Percentiles rank a stretch among this genome's conserved stretches.
phyloP scores from a whole-genome alignment of 805 yeast species.

The Candida alai region DNA sequence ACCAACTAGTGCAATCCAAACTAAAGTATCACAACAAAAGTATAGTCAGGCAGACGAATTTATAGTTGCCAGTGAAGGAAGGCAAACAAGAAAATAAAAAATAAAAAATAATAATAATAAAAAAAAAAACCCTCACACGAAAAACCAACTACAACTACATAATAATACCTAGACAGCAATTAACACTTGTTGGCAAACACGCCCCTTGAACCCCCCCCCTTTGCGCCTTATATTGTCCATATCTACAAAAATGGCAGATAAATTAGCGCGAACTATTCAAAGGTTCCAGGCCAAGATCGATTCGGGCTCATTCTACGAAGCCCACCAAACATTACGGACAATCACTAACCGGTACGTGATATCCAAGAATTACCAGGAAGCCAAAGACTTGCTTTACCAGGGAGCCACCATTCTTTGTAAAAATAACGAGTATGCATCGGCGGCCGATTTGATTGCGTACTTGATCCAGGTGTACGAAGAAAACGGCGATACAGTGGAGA shows the following conservation, averaged over 20 bases:
- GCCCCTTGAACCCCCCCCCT: too few relatives aligned
- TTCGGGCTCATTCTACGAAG: constrained; percentile 82
- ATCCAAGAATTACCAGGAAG: constrained; percentile 60
- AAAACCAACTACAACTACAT: not conserved
- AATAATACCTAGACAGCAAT: not conserved
- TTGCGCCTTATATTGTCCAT: too few relatives aligned
- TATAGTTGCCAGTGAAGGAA: too few relatives aligned
- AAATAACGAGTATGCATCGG: constrained; percentile 74
- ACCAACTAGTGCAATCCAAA: too few relatives aligned
- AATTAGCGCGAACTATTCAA: constrained; percentile 55
- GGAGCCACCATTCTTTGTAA: constrained; percentile 67
- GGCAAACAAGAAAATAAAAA: not conserved
- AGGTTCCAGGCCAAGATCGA: constrained; percentile 68
- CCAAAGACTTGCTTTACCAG: constrained; percentile 67
- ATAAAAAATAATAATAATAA: not conserved
- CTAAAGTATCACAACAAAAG: too few relatives aligned
- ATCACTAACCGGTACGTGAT: constrained; percentile 81
- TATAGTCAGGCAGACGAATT: too few relatives aligned
- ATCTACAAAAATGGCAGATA: constrained; percentile 21
- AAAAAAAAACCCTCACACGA: not conserved
- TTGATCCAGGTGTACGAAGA: constrained; percentile 65
- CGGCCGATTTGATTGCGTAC: constrained; percentile 71
- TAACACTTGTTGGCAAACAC: not conserved
- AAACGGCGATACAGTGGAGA: constrained; percentile 37
- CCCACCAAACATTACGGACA: constrained; percentile 91